Percentiles rank a stretch among this genome's conserved stretches.
Evolutionary conservation across 257 asterid species (phyloP).

Genomic region (Solanum ahanhuiri): DNA sequence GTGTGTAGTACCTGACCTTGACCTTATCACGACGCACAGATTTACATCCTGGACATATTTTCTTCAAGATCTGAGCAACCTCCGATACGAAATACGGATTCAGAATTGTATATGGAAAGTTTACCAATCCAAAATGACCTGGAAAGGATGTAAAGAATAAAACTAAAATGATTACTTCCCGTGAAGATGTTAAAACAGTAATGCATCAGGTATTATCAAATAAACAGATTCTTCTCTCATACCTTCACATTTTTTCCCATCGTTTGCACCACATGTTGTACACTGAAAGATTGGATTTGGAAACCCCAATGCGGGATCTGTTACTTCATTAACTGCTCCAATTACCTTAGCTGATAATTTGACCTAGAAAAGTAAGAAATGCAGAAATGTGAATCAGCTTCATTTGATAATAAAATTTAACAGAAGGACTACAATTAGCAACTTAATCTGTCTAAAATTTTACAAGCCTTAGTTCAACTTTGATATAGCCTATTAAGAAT

Average conservation of each 20-base stretch:
- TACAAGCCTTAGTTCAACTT: background rate
- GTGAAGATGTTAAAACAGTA: background rate
- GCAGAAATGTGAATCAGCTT: background rate
- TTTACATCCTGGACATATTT: conserved; percentile 89
- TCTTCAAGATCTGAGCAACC: conserved; percentile 62
- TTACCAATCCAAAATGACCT: conserved; percentile 92
- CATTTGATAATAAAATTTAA: background rate
- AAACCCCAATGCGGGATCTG: conserved; percentile 77
- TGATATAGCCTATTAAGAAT: background rate
- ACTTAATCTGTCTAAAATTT: background rate
- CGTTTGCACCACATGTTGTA: conserved; percentile 66
- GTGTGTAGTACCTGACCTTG: conserved; percentile 59
- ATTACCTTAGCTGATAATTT: conserved; percentile 37
- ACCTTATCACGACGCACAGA: conserved; percentile 28
- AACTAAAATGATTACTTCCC: background rate
- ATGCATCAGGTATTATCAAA: conserved; percentile 6
- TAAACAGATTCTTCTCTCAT: conserved; percentile 7
- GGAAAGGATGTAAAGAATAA: conserved; percentile 21
- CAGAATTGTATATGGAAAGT: conserved; percentile 58
- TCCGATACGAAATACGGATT: conserved; percentile 76
- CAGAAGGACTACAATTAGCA: background rate
- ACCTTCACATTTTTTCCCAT: conserved; percentile 78
- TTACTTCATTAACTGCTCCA: conserved; percentile 56
- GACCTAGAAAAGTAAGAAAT: conserved; percentile 30
- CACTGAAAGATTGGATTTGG: conserved; percentile 56